Evolutionary conservation across 352 stramenopile genomes (phyloP).

Genomic region (Elongisporangium anandrum): DNA sequence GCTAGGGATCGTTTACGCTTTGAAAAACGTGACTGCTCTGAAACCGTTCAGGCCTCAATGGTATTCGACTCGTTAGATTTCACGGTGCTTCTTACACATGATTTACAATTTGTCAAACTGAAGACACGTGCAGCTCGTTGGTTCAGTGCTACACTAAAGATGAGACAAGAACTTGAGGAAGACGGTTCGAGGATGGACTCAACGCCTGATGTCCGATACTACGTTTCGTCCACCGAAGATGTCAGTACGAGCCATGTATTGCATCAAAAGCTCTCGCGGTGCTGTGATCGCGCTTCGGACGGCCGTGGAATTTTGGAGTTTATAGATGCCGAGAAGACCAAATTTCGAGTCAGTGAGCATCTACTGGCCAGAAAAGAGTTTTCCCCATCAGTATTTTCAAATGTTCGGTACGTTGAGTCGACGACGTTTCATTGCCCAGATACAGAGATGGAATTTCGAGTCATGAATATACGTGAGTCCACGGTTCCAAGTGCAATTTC

Average conservation of each 20-base stretch:
- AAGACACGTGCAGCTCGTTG: constrained; percentile 59
- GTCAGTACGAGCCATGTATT: constrained; percentile 43
- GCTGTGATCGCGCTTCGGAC: constrained; percentile 26
- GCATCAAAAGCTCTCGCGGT: constrained; percentile 23
- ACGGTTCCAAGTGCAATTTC: constrained; percentile 34
- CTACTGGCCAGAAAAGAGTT: constrained; percentile 40
- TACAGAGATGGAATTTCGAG: constrained; percentile 27
- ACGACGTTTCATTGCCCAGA: constrained; percentile 36
- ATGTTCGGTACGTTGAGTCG: constrained; percentile 48
- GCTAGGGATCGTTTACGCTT: constrained; percentile 36
- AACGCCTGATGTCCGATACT: constrained; percentile 71
- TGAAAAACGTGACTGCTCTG: constrained; percentile 19
- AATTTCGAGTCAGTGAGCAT: constrained; percentile 45
- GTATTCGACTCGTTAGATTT: constrained; percentile 58
- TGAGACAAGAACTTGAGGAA: constrained; percentile 72
- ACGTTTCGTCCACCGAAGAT: constrained; percentile 67
- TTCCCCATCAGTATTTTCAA: constrained; percentile 31
- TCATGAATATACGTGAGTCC: constrained; percentile 62
- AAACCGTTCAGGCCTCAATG: constrained; percentile 67
- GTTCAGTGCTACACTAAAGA: constrained; percentile 80
- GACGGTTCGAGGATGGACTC: constrained; percentile 53
- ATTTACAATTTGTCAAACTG: constrained; percentile 56
- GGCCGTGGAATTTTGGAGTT: constrained; percentile 61
- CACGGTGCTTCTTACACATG: constrained; percentile 47
- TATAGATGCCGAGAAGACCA: constrained; percentile 22